Evolutionary conservation across 495 filamentous ascomycete genomes (phyloP), one percentile per base, ranked within the genome.

Genomic region (Tuber aestivum): DNA sequence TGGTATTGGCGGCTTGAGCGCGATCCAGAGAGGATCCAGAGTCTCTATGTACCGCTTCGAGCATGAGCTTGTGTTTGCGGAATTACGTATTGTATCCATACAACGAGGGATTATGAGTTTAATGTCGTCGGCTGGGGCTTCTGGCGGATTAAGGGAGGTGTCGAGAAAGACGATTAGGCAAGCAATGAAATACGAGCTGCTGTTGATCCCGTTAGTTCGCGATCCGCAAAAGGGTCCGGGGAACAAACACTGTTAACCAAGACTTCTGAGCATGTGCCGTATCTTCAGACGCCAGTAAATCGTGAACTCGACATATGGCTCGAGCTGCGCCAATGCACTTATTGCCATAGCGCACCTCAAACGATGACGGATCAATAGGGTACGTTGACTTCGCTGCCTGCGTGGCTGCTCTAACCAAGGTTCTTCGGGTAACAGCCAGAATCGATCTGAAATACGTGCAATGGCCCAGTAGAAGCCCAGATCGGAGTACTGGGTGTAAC

Each of bases 161-260:
- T 79, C 78, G 48, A 79, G 78, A 35, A 79, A 79, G 45, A 79
- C 78, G 32, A 79, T 70, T 12, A 79, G 69, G 18, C 78, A 79
- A 41, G 78, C 76, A 37, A 77, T 68, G 56, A 79, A 79, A 79
- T 70, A 35, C 23, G 78, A 79, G 37, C 78, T 79, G 72, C 78
- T 79, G 35, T 79, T 69, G 32, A 41, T 27, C n/a, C 42, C 41
- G 40, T 45, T 79, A 37, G 78, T 70, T 16, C 18, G 75, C 40
- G 45, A 65, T n/a, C 35, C 14, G 27, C 6, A 32, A 45, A 42
- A 21, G 69, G 65, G 18, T 68, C 44, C 18, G n/a, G 44, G 56
- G 42, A 42, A 23, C 44, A 41, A 75, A 79, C 78, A 79, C 79
- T 41, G 78, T 79, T 75, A 79, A 76, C 78, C 78, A 79, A 50